These are phyloP conservation scores for Salix exigua DNA, from an alignment of 345 rosid genomes.

Conservation along the genomic window DNA sequence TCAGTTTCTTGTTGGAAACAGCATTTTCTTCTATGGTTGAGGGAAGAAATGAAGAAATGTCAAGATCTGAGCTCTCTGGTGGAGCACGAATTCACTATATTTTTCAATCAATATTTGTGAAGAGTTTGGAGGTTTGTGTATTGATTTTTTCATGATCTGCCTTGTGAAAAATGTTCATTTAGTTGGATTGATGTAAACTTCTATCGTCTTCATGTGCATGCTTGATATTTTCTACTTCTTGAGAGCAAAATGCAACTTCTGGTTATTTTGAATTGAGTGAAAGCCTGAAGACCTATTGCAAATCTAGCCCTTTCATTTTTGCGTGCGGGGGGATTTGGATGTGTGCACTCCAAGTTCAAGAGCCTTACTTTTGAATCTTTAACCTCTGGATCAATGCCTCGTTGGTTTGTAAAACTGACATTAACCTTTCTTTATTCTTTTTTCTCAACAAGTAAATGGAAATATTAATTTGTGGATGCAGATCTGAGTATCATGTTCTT, in stretches of 20 bases:
- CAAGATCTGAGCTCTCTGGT: constrained; percentile 82
- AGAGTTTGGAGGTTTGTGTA: constrained; percentile 69
- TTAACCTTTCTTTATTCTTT: not conserved
- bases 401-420: not conserved
- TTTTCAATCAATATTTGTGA: constrained; percentile 84
- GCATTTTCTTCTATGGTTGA: constrained; percentile 84
- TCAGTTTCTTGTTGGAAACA: constrained; percentile 35
- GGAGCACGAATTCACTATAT: constrained; percentile 93
- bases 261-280: not conserved
- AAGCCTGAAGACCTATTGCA: not conserved
- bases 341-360: not conserved
- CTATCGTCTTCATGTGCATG: not conserved
- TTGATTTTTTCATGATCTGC: not conserved
- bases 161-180: not conserved
- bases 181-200: not conserved
- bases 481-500: not conserved
- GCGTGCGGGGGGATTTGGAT: not conserved
- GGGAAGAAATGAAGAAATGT: constrained; percentile 92
- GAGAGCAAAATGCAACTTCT: not conserved
- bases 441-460: not conserved
- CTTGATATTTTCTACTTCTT: not conserved
- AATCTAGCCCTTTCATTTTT: too few species aligned
- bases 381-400: not conserved
- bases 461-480: not conserved
- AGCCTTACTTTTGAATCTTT: not conserved